Evolutionary conservation across 1,139 yeast genomes (phyloP), one percentile per base, ranked within the genome.

Genomic region (Lodderomyces beijingensis): DNA sequence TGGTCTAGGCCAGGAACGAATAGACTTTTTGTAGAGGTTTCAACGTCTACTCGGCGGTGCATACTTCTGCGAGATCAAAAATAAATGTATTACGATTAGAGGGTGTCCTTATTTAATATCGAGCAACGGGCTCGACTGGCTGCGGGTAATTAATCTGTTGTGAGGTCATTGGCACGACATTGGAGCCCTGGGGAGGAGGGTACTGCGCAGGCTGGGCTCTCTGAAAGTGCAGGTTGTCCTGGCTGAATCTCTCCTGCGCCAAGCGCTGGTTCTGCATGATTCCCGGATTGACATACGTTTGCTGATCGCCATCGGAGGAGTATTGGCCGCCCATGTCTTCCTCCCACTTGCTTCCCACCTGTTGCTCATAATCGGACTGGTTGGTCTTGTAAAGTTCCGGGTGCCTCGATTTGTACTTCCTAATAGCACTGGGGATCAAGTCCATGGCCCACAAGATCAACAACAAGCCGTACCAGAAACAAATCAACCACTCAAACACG

Each of bases 401-500:
- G 37, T 57, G 56, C 37, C 53, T 50, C 2, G 44, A 31, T 37
- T 53, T 50, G 34, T 55, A 59, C 36, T 53, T 59, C 35, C 53
- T 54, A 13, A 58, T 45, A 5, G 79, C 76, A 20, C 83, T 77
- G 1, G 89, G 84, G 49, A 72, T 70, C 46, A 88, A 69, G 51
- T 89, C 96, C 44, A 76, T 68, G 2, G 82, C 62, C 59, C 91
- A 71, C 41, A 81, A 61, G 7, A 82, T 53, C 46, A 81, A 72
- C 41, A 84, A 66, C 24, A 81, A 51, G 7, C 95, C 93, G 51
- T 85, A 88, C 78, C 86, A 81, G 59, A 80, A 89, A 5, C 89
- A 79, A 29, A 88, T 59, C 6, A 77, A 51, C 96, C 97, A 89
- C 56, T 89, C 97, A 53, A 83, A 79, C 11, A 62, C 61, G 1